phyloP scores from a whole-genome alignment of 208 protist species.

The Trichomonas gallinae region DNA sequence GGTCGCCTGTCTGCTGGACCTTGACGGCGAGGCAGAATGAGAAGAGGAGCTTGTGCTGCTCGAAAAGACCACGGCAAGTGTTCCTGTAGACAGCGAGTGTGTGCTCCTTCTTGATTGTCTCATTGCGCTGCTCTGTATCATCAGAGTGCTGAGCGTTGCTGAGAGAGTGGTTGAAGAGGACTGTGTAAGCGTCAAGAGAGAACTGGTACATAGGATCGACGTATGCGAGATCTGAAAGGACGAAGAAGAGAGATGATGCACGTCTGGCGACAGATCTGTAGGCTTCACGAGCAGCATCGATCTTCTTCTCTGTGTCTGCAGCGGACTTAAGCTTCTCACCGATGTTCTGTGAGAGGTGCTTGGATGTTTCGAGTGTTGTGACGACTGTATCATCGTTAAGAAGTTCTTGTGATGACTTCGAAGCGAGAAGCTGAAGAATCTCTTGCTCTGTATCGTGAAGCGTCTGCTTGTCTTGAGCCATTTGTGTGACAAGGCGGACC shows the following conservation, averaged over 20 bases:
- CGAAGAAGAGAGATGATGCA: constrained; percentile 89
- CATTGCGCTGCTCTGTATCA: constrained; percentile 68
- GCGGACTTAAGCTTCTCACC: constrained; percentile 50
- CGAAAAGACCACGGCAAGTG: constrained; percentile 91
- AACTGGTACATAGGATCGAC: constrained; percentile 98
- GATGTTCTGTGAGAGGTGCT: constrained; percentile 77
- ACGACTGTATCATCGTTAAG: constrained; percentile 20
- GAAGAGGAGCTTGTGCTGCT: constrained; percentile 94
- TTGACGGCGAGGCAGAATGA: constrained; percentile 91
- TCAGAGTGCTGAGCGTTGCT: constrained; percentile 37
- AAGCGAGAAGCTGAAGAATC: constrained; percentile 68
- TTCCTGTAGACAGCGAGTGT: constrained; percentile 86
- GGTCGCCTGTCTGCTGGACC: constrained; percentile 56
- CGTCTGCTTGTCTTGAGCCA: constrained; percentile 75
- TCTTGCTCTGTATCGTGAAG: constrained; percentile 73
- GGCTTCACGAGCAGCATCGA: constrained; percentile 75
- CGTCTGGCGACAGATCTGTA: constrained; percentile 79
- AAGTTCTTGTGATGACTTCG: constrained; percentile 54
- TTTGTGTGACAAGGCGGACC: constrained; percentile 70
- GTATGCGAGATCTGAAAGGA: constrained; percentile 75
- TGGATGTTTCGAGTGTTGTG: constrained; percentile 63
- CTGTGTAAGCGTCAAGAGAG: constrained; percentile 85
- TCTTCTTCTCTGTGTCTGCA: constrained; percentile 77
- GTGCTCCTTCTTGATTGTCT: constrained; percentile 81
- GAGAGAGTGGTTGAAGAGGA: constrained; percentile 59